Percentiles rank a stretch among this genome's conserved stretches.
Conservation (phyloP, 2,329 filamentous ascomycete species). For the Trichoderma sp. region DNA sequence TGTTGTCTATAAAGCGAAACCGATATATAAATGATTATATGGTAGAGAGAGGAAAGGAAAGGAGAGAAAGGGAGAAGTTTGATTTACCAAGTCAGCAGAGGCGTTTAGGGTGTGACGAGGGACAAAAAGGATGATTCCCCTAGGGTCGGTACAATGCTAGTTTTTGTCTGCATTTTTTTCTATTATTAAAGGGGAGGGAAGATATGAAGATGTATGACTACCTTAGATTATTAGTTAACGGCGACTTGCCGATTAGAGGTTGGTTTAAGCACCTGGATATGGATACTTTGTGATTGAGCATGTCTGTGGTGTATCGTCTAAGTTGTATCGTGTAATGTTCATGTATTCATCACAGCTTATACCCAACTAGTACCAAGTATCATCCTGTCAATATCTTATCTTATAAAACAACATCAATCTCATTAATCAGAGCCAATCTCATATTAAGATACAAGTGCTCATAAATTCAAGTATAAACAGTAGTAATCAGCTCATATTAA, state of each 20-base stretch:
- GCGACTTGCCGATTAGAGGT: neutral
- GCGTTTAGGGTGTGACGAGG: constrained; percentile 23
- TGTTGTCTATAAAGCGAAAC: neutral
- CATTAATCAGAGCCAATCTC: no score
- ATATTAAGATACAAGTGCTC: no score
- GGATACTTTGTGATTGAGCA: neutral
- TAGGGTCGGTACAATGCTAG: constrained; percentile 14
- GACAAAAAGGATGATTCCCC: constrained; percentile 30
- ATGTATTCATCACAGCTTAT: neutral
- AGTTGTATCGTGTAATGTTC: neutral
- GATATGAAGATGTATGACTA: neutral
- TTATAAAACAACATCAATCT: neutral
- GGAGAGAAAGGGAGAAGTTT: neutral
- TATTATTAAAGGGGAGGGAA: neutral
- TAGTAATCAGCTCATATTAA: no score
- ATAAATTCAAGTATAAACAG: no score
- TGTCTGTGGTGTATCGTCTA: neutral
- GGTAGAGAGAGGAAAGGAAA: neutral
- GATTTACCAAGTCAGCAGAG: constrained; percentile 19
- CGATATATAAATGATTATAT: neutral
- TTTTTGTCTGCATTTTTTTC: constrained; percentile 6
- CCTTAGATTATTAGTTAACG: neutral
- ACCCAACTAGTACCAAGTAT: neutral
- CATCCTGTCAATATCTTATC: neutral
- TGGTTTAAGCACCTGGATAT: neutral